Base-by-base conservation (phyloP, 2,329 filamentous ascomycete genomes). In the Fusarium zealandicum region DNA sequence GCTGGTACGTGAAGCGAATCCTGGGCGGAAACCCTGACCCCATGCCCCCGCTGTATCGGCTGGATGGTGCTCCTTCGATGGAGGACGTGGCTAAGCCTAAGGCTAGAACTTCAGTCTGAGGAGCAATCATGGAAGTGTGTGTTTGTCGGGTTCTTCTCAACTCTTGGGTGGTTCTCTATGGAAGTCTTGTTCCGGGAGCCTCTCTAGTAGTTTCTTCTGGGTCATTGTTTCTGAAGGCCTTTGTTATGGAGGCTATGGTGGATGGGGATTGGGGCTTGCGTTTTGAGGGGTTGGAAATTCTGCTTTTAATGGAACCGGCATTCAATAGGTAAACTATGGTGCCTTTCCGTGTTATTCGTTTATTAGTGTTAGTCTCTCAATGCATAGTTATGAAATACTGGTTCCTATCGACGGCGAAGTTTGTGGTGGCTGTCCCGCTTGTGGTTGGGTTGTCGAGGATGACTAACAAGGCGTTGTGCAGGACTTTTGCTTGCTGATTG, bases 11-110 rank as follows among this genome's bases (percentile, higher is more conserved):
- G 16, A 25, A 40, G 41, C 42, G 52, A 5, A 42, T 58, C 8
- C 31, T 45, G 10, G 44, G 54, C 3, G 39, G 39, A 10, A 17
- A 48, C 5, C 45, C 51, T 4, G 51, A 49, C 4, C 52, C 59
- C 1, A 55, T 63, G 50, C 51, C 50, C 13, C 46, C 59, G 1
- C 49, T 64, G 33, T 64, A 64, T 42, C 48, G 42, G 25, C 4
- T 60, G 48, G 54, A 62, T 22, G 36, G 30, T 25, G 22, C 22
- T 14, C 35, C 51, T 4, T 9, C 67, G 79, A 12, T 49, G 25
- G 28, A 41, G 9, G 43, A 31, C 77, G 81, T 65, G 80, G 16
- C 25, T 28, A 44, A 72, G 82, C 12, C 65, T 6, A 35, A 20
- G 14, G 25, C 25, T 6, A 48, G 38, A 16, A 38, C 10, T 9